Evolutionary conservation across 2,329 filamentous ascomycete species (phyloP).

Genomic region (Calonectria pauciramosa): DNA sequence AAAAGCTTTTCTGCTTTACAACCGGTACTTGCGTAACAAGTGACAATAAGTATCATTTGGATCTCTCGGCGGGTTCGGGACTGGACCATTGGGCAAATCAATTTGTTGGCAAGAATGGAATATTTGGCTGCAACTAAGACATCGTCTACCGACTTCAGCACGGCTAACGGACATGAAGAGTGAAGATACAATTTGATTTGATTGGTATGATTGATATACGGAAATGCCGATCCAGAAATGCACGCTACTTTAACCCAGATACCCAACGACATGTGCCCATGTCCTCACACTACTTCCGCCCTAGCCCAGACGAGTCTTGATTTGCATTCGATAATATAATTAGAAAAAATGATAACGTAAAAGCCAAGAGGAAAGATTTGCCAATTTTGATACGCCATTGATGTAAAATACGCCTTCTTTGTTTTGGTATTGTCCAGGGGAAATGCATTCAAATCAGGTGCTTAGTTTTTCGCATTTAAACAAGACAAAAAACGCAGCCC

Average conservation of each 20-base stretch:
- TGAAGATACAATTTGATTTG: conserved; percentile 1
- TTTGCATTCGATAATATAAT: conserved; percentile 25
- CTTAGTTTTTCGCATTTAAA: conserved; percentile 1
- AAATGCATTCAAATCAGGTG: conserved; percentile 39
- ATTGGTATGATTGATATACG: background rate
- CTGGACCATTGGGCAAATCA: background rate
- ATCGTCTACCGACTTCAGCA: background rate
- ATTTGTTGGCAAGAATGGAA: background rate
- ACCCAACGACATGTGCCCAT: conserved; percentile 31
- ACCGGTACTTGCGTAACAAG: no score
- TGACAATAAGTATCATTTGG: no score
- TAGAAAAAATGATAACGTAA: conserved; percentile 34
- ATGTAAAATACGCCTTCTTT: conserved; percentile 27
- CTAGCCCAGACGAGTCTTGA: conserved; percentile 11
- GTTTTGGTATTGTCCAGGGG: conserved; percentile 17
- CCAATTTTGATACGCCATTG: conserved; percentile 43
- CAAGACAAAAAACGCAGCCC: background rate
- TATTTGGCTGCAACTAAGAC: conserved; percentile 4
- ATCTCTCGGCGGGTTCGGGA: background rate
- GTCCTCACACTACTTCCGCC: conserved; percentile 18
- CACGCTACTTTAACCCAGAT: conserved; percentile 32
- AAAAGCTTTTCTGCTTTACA: no score
- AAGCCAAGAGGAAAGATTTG: conserved; percentile 30
- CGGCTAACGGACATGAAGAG: background rate
- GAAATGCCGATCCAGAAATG: conserved; percentile 1